Percentiles rank a stretch among this genome's conserved stretches.
phyloP scores from a whole-genome alignment of 108 stramenopile species.

The Nannochloropsis salina region DNA sequence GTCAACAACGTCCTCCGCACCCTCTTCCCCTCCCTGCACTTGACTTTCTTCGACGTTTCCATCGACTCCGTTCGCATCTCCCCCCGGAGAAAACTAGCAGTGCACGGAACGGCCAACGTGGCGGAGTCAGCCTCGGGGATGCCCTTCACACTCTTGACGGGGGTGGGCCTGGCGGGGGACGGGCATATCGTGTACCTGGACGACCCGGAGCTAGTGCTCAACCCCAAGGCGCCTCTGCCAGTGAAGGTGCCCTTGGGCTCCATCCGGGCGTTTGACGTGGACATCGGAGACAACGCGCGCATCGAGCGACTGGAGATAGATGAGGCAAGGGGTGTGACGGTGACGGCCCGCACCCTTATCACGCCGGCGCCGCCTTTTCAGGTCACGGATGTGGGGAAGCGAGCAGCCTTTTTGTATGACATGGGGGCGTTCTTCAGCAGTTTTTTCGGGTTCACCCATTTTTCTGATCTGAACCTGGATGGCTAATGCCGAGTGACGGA shows the following conservation, averaged over 20 bases:
- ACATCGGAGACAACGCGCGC: slow-evolving; percentile 40
- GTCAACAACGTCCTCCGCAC: slow-evolving; percentile 17
- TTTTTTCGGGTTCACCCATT: slow-evolving; percentile 14
- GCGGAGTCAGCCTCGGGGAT: neutral
- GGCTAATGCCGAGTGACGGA: neutral
- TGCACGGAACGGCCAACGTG: slow-evolving; percentile 2
- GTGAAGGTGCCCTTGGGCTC: slow-evolving; percentile 26
- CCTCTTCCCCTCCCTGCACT: slow-evolving; percentile 15
- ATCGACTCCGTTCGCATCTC: neutral
- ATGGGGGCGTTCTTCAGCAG: slow-evolving; percentile 3
- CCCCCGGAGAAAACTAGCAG: neutral
- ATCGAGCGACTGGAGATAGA: slow-evolving; percentile 33
- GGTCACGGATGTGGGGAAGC: neutral
- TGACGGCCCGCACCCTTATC: neutral
- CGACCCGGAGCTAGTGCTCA: slow-evolving; percentile 1
- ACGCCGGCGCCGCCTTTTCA: neutral
- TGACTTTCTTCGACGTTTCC: neutral
- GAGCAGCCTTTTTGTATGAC: neutral
- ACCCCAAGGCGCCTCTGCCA: neutral
- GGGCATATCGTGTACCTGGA: slow-evolving; percentile 1
- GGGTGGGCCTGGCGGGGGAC: slow-evolving; percentile 16
- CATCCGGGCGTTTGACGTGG: slow-evolving; percentile 36
- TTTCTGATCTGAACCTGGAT: slow-evolving; percentile 20
- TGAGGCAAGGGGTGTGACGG: neutral
- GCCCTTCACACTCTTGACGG: neutral